Percentiles rank a stretch among this genome's conserved stretches.
Conservation (phyloP, 108 stramenopile species). For the Fragilariopsis cylindrus region DNA sequence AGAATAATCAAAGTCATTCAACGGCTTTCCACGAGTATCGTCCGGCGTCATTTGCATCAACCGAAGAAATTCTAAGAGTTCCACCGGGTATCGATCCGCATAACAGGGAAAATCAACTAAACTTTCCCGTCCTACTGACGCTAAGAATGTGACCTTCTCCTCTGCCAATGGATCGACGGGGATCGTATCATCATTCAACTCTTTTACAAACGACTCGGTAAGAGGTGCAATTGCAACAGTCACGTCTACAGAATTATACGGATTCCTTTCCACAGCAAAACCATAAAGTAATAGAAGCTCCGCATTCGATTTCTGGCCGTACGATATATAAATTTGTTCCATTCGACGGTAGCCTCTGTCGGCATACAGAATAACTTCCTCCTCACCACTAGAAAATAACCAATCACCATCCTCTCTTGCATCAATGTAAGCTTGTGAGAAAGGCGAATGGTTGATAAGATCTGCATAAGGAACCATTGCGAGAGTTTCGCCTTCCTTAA, state of each 20-base stretch:
- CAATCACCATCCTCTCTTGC: conserved; percentile 81
- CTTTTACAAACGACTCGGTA: conserved; percentile 62
- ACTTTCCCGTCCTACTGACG: conserved; percentile 70
- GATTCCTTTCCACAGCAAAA: conserved; percentile 94
- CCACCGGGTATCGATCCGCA: conserved; percentile 93
- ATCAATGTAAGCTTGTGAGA: conserved; percentile 83
- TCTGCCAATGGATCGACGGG: conserved; percentile 74
- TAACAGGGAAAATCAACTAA: conserved; percentile 93
- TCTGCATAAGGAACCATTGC: conserved; percentile 96
- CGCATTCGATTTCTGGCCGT: conserved; percentile 94
- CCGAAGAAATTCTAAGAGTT: conserved; percentile 94
- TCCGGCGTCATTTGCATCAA: conserved; percentile 93
- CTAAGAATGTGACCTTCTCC: conserved; percentile 88
- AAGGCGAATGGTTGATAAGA: conserved; percentile 96
- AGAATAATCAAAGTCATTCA: conserved; percentile 79
- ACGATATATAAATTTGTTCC: conserved; percentile 95
- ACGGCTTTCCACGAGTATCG: conserved; percentile 78
- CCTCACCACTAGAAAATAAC: conserved; percentile 88
- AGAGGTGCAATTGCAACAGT: conserved; percentile 83
- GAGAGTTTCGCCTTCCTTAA: conserved; percentile 78
- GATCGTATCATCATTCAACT: conserved; percentile 52
- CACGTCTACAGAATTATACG: conserved; percentile 95
- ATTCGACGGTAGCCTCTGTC: conserved; percentile 92
- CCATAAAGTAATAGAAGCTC: conserved; percentile 93
- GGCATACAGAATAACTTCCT: conserved; percentile 92